These are phyloP conservation scores for Cinchona pubescens DNA, from an alignment of 257 asterid genomes.

Conservation along the genomic window DNA sequence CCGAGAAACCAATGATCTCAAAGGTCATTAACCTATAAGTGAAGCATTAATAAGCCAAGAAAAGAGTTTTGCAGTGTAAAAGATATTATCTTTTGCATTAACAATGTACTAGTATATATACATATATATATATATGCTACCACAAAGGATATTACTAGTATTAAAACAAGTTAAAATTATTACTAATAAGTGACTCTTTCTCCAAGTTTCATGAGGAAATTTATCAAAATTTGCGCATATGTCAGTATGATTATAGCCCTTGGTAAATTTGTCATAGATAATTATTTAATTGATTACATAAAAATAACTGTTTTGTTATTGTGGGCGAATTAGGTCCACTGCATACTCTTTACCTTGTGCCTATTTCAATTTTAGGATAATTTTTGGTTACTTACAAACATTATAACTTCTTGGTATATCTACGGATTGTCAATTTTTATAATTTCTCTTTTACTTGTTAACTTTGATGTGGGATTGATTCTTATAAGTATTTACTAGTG, in stretches of 20 bases:
- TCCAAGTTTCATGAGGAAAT: background rate
- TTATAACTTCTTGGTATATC: no score
- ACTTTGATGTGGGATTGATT: background rate
- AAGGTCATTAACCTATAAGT: slow-evolving; percentile 7
- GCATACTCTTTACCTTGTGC: no score
- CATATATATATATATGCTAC: slow-evolving; percentile 1
- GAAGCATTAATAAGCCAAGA: background rate
- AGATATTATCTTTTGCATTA: background rate
- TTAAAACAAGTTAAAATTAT: no score
- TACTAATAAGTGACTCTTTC: background rate
- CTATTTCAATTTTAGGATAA: no score
- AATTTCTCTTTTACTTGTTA: background rate
- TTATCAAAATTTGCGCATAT: background rate
- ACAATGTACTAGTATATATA: background rate
- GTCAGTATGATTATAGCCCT: no score
- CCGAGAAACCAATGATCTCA: slow-evolving; percentile 20
- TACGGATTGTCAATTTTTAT: no score
- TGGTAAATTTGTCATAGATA: no score
- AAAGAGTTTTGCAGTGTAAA: background rate
- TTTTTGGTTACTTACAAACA: no score
- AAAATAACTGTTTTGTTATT: no score
- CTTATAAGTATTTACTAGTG: background rate
- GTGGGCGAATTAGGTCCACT: no score
- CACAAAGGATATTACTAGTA: background rate
- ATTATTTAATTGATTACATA: no score